These are phyloP conservation scores for Leishmania gerbilli DNA, from an alignment of 208 protist genomes.

Conservation along the genomic window DNA sequence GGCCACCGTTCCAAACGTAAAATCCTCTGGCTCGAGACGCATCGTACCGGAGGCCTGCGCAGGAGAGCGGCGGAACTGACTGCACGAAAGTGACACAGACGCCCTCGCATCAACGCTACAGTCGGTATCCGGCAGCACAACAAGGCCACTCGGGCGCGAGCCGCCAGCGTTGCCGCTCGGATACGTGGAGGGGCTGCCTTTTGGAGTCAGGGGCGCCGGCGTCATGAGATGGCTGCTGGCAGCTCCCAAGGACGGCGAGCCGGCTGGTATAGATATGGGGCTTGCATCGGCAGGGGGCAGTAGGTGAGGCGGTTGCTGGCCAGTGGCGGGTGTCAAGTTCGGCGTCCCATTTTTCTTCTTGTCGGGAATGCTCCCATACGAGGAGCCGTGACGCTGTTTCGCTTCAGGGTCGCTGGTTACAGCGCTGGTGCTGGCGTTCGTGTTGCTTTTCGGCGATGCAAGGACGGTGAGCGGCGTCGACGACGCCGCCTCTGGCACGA, in stretches of 20 bases:
- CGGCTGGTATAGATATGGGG: not conserved
- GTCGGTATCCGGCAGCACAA: constrained; percentile 24
- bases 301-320: not conserved
- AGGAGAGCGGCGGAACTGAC: constrained; percentile 17
- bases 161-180: not conserved
- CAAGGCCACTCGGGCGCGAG: constrained; percentile 19
- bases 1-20: constrained; percentile 52
- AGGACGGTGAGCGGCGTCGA: constrained; percentile 14
- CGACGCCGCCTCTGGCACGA: constrained; percentile 29
- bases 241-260: not conserved
- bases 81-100: constrained; percentile 17
- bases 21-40: constrained; percentile 28
- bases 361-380: not conserved
- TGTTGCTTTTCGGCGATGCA: constrained; percentile 17
- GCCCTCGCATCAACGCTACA: constrained; percentile 5
- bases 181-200: constrained; percentile 9
- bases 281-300: not conserved
- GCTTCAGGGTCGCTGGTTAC: not conserved
- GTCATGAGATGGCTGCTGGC: not conserved
- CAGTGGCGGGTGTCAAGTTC: not conserved
- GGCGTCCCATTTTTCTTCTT: not conserved
- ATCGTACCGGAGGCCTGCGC: constrained; percentile 6
- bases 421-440: not conserved
- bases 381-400: not conserved
- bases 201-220: not conserved